A percentile compares a stretch with the other conserved stretches of the same genome.
Evolutionary conservation across 2,329 filamentous ascomycete genomes (phyloP).

Genomic region (Trichophyton rubrum): DNA sequence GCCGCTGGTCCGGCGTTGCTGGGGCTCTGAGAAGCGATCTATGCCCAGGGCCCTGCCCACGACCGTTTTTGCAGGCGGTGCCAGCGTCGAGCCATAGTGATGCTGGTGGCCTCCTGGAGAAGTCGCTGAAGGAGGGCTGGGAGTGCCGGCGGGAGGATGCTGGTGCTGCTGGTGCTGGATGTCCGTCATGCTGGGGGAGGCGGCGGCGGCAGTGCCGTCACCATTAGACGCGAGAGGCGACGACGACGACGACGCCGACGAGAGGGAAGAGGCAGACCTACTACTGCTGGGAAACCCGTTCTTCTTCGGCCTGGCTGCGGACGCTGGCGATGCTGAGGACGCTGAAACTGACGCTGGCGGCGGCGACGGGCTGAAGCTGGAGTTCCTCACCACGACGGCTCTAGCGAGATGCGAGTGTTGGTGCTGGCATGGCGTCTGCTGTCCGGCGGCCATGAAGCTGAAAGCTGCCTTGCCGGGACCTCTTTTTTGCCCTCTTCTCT

Average conservation of each 20-base stretch:
- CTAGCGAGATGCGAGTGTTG: slow-evolving; percentile 39
- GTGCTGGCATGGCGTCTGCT: slow-evolving; percentile 12
- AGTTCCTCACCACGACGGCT: slow-evolving; percentile 38
- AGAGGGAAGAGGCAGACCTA: neutral
- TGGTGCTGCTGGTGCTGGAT: neutral
- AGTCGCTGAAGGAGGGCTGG: neutral
- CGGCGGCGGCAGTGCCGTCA: neutral
- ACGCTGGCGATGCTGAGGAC: neutral
- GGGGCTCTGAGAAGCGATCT: slow-evolving; percentile 27
- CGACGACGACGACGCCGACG: neutral
- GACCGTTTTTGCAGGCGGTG: slow-evolving; percentile 27
- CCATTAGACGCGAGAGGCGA: neutral
- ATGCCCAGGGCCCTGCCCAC: slow-evolving; percentile 33
- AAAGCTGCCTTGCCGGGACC: neutral
- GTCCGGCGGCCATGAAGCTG: slow-evolving; percentile 5
- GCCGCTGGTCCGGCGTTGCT: slow-evolving; percentile 1
- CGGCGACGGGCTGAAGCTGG: slow-evolving; percentile 14
- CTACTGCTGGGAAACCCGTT: neutral
- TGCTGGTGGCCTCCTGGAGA: slow-evolving; percentile 15
- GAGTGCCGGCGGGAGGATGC: neutral
- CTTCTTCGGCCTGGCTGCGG: neutral
- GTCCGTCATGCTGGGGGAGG: neutral
- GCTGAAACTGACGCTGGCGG: slow-evolving; percentile 13
- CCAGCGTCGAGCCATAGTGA: slow-evolving; percentile 20
- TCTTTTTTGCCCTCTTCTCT: neutral